Evolutionary conservation across 257 asterid genomes (phyloP), one percentile per base, ranked within the genome.

Genomic region (Anisodus acutangulus): DNA sequence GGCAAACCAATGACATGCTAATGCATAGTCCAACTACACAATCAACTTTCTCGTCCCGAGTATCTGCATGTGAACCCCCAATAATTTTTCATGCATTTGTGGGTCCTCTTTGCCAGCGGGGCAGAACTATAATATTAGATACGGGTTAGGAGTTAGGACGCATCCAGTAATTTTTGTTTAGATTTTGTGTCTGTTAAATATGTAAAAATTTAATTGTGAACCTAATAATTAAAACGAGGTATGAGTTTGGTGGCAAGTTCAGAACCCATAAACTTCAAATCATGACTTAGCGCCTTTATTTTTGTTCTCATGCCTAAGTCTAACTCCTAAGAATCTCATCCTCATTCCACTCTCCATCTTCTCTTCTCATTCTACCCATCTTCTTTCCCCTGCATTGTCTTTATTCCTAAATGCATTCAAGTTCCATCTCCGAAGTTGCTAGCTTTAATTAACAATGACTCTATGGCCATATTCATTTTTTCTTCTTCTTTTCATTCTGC

Each of bases 61-160:
- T 84, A 83, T 84, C 55, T 91, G 91, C 98, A 94, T 95, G 98
- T 95, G 98, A 95, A 92, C 85, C 88, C 81, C 91, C 97, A 94
- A 95, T 94, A 87, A 94, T 94, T 94, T 95, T 90, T 91, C 97
- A 94, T 94, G 98, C 97, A 95, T 88, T 66, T 35, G 98, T 93
- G 98, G 98, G 98, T 76, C 89, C 78, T 96, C 70, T 72, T 68
- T 78, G 91, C 91, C 97, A 93, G 90, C 85, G 26, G 19, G 74
- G 49, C 49, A 6, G 49, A 67, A 19, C 3, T 67, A 35, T 6
- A n/a, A 35, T 68, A 43, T 67, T 67, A 6, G 11, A 13, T 12
- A 6, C 0, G 1, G n/a, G n/a, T n/a, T n/a, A n/a, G n/a, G n/a
- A 0, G 16, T 37, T 69, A 17, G 7, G 1, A 68, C 6, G 26